Evolutionary conservation across 768 basidiomycete species (phyloP), one percentile per base, ranked within the genome.

Genomic region (Lentinula sp.): DNA sequence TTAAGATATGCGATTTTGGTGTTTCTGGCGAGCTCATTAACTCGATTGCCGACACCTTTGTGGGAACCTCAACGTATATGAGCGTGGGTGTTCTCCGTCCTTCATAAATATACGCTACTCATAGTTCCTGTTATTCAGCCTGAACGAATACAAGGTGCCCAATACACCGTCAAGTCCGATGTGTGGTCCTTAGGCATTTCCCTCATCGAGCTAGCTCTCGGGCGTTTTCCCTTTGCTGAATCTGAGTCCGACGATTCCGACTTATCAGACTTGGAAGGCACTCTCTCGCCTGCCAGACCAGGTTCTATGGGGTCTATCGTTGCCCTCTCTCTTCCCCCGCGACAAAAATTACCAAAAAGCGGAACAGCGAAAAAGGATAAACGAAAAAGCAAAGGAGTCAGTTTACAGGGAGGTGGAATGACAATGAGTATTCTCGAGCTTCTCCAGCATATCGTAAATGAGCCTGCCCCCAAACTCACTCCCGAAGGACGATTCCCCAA

Each of bases 1-100:
- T 98, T 82, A 99, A 99, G 78, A 95, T 99, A 59, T 98, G 96
- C 69, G 97, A 99, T 74, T 99, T 98, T 72, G 97, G 97, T 42
- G 97, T 99, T 6, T 98, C 95, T 1, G 97, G 97, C 37, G 97
- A 99, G 73, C 83, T 99, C 68, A 96, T 98, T 76, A 98, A 98
- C 76, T 95, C 93, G 7, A 96, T 98, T 64, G 97, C 97, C 41
- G 95, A 98, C 75, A 98, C 97, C 0, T 99, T 98, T 71, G 97
- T 99, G 42, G 96, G 97, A 33, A 99, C 97, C 13, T 95, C 92
- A 63, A 98, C 95, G 4, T 99, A 99, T 72, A 99, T 98, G 96
- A 98, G 97, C 67, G 97, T 98, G 74, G 70, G 88, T 84, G 60
- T 20, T 49, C 57, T 45, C 35, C 20, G 39, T 61, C 59, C 61